Percentiles rank a stretch among this genome's conserved stretches.
These are phyloP conservation scores for Umbelopsis sp. DNA, from an alignment of 192 early-diverging fungal genomes.

Conservation along the genomic window DNA sequence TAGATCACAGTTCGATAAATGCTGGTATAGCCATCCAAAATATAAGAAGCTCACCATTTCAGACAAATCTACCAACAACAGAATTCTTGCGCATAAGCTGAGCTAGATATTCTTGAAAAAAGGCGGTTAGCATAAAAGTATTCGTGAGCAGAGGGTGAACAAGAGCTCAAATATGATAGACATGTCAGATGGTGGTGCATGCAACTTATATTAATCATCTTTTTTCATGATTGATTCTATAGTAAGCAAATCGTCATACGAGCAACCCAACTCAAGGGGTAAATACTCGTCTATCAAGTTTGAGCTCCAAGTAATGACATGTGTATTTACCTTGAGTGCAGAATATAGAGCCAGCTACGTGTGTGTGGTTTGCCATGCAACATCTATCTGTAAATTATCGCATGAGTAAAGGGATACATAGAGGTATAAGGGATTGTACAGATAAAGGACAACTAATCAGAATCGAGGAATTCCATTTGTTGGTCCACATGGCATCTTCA, in stretches of 20 bases:
- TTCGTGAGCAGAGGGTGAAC: background rate
- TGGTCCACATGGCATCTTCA: constrained; percentile 18
- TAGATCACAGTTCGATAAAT: no score
- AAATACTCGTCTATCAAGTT: constrained; percentile 6
- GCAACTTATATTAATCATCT: constrained; percentile 7
- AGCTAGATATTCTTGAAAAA: background rate
- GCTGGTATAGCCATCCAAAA: no score
- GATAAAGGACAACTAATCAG: constrained; percentile 6
- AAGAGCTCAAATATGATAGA: background rate
- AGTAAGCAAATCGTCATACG: constrained; percentile 20
- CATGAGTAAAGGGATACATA: background rate
- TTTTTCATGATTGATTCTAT: constrained; percentile 21
- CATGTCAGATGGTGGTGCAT: constrained; percentile 23
- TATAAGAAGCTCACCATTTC: background rate
- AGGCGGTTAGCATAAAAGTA: background rate
- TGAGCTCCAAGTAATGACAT: no score
- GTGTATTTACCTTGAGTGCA: no score
- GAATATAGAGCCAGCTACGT: no score
- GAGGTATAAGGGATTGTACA: background rate
- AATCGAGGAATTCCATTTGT: constrained; percentile 22
- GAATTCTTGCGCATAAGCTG: no score
- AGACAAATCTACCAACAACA: no score
- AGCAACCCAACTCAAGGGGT: background rate
- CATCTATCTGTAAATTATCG: background rate
- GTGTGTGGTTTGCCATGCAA: no score